phyloP scores from a whole-genome alignment of 2,329 filamentous ascomycete genomes.

The Metarhizium brunneum region DNA sequence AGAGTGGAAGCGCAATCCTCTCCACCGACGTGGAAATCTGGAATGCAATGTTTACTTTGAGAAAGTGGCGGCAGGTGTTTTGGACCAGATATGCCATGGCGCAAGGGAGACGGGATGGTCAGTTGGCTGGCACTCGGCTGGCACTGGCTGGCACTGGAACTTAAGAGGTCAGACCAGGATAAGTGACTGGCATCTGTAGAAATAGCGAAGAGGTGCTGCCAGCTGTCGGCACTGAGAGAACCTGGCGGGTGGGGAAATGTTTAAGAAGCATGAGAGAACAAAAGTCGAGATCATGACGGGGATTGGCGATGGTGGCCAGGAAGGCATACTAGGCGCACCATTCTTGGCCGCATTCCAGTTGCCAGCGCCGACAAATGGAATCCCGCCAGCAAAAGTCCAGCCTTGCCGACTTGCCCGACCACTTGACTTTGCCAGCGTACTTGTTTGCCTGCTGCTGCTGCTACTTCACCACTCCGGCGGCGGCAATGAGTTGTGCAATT shows the following conservation, averaged over 20 bases:
- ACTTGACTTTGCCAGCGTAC: not conserved
- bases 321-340: not conserved
- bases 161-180: conserved; percentile 6
- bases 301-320: too few species aligned
- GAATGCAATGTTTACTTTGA: conserved; percentile 13
- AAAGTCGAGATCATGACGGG: not conserved
- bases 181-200: conserved; percentile 7
- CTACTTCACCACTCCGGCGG: not conserved
- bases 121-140: conserved; percentile 3
- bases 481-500: too few species aligned
- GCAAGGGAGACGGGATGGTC: conserved; percentile 5
- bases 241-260: not conserved
- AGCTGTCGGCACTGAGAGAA: not conserved
- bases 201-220: conserved; percentile 1
- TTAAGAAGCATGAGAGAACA: not conserved
- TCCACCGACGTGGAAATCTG: conserved; percentile 3
- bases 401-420: not conserved
- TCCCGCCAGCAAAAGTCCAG: not conserved
- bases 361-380: conserved; percentile 6
- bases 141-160: conserved; percentile 6
- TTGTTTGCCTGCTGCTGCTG: too few species aligned
- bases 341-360: conserved; percentile 9
- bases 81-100: conserved; percentile 2
- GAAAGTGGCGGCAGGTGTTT: conserved; percentile 8
- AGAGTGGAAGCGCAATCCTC: not conserved